Evolutionary conservation across 805 yeast species (phyloP), one percentile per base, ranked within the genome.

Genomic region (Trichomonascus vanleenenianus): DNA sequence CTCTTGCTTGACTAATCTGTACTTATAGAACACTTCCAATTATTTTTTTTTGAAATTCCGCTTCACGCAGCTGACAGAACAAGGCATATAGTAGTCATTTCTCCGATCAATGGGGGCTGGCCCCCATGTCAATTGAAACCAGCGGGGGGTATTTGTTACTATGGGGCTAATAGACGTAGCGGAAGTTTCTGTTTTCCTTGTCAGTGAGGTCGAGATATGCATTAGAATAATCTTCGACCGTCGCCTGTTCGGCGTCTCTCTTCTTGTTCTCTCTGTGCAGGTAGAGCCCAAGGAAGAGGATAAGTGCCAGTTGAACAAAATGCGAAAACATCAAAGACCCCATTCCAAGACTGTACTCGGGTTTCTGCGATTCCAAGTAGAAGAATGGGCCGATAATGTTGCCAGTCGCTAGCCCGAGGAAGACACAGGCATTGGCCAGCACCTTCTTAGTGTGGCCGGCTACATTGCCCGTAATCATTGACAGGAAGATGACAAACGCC

Each of bases 401-500:
- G 18, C 83, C 83, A 7, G 66, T 72, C 57, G 78, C 72, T 59
- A 70, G 76, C 3, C 73, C 74, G 41, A 77, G 56, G 35, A 78
- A 64, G 47, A 64, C 59, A 27, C 72, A 51, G 1, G 76, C 73
- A 54, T 68, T 74, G 1, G 66, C 70, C 2, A 73, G 65, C 40
- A 67, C 60, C 56, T 76, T 76, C 63, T 78, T 79, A 9, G 83
- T 76, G 54, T 71, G 73, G 7, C 84, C 84, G 5, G 76, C 75
- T 40, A 70, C 67, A 53, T 76, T 76, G 4, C 76, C 63, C 22
- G 78, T 67, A 27, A 73, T 41, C 12, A 53, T 11, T 10, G 51
- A 47, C 20, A 48, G 39, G 32, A 48, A n/a, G 10, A 50, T 3
- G 10, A 45, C 47, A 40, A 40, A 42, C 3, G 49, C 48, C 11